Conservation (phyloP, 768 basidiomycete genomes). For the Lentinula sp. region DNA sequence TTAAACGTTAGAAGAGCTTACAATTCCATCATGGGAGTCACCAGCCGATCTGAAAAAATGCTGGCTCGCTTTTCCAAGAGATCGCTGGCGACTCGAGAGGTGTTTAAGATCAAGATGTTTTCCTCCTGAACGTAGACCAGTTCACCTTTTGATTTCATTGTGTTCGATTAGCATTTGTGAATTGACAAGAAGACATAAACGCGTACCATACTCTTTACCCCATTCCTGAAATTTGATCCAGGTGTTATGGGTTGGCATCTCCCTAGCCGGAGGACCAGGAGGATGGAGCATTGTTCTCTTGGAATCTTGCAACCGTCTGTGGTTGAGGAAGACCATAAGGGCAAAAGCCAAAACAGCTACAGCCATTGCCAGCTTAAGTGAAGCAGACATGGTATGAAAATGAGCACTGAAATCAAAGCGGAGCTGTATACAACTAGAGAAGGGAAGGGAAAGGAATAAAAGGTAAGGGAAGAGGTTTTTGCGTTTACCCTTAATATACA, state of each 20-base stretch:
- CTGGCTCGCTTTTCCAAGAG: constrained; percentile 29
- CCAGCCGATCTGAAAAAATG: constrained; percentile 24
- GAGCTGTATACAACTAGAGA: too few species aligned
- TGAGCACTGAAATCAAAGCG: too few species aligned
- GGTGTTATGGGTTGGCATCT: background rate
- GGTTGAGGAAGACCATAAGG: background rate
- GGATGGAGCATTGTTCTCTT: background rate
- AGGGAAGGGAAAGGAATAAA: too few species aligned
- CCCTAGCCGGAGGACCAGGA: background rate
- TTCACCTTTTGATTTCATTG: background rate
- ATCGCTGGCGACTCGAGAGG: constrained; percentile 23
- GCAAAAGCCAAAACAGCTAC: background rate
- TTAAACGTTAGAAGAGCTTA: background rate
- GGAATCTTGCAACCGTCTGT: constrained; percentile 7
- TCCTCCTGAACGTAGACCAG: background rate
- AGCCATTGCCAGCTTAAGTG: background rate
- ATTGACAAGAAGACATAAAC: background rate
- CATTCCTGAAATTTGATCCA: background rate
- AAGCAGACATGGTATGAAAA: background rate
- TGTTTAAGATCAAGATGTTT: constrained; percentile 25
- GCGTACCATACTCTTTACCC: background rate
- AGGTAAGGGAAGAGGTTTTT: too few species aligned
- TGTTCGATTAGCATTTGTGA: background rate
- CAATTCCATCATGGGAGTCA: background rate
- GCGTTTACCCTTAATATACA: too few species aligned